These are phyloP conservation scores for Cryphonectria naterciae DNA, from an alignment of 2,329 filamentous ascomycete species.

Conservation along the genomic window DNA sequence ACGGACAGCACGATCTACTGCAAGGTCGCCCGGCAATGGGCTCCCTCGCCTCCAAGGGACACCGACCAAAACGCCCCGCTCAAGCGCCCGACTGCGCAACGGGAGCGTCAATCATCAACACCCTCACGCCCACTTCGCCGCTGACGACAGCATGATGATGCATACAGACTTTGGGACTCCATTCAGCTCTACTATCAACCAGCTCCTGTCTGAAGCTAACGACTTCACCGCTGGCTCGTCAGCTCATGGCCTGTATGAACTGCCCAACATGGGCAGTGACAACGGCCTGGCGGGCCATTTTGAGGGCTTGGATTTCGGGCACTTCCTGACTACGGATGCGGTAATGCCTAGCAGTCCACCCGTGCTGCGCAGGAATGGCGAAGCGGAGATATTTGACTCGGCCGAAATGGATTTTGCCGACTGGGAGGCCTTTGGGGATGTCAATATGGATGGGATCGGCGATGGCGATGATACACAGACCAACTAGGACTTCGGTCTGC, in stretches of 20 bases:
- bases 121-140: constrained; percentile 40
- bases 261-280: constrained; percentile 46
- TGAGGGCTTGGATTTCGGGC: constrained; percentile 50
- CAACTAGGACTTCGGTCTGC: constrained; percentile 12
- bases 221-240: constrained; percentile 47
- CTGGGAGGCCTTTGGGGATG: constrained; percentile 26
- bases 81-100: constrained; percentile 43
- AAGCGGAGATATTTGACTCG: constrained; percentile 33
- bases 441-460: constrained; percentile 13
- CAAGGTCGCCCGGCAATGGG: constrained; percentile 49
- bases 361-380: constrained; percentile 33
- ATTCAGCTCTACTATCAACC: constrained; percentile 65
- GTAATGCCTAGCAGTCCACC: constrained; percentile 55
- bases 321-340: constrained; percentile 52
- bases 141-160: constrained; percentile 38
- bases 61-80: constrained; percentile 48
- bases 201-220: constrained; percentile 63
- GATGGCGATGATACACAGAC: constrained; percentile 13
- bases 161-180: constrained; percentile 52
- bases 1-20: constrained; percentile 48
- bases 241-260: constrained; percentile 47
- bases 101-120: constrained; percentile 41
- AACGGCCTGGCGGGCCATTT: constrained; percentile 35
- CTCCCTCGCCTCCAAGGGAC: constrained; percentile 49
- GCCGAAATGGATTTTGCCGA: constrained; percentile 29